Percentiles rank a stretch among this genome's conserved stretches.
Conservation (phyloP, 192 early-diverging fungal species). For the Mycoemilia scoparia region DNA sequence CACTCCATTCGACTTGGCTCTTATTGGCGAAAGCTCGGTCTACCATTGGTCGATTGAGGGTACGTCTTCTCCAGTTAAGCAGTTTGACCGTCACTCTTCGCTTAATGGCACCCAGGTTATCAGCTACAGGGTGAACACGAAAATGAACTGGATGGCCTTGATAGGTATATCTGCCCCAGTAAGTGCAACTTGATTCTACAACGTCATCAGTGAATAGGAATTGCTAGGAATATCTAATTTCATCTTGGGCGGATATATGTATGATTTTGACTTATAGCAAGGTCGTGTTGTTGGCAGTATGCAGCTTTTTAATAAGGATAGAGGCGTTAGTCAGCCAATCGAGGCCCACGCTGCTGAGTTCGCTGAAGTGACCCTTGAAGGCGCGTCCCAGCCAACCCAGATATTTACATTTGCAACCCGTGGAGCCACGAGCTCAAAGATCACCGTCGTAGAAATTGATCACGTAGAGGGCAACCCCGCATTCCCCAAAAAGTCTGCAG, state of each 20-base stretch:
- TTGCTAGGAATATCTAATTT: slow-evolving; percentile 1
- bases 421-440: slow-evolving; percentile 60
- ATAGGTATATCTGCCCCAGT: slow-evolving; percentile 87
- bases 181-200: no score
- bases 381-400: slow-evolving; percentile 51
- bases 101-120: slow-evolving; percentile 84
- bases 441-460: slow-evolving; percentile 94
- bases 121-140: slow-evolving; percentile 79
- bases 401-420: slow-evolving; percentile 89
- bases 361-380: slow-evolving; percentile 73
- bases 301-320: slow-evolving; percentile 91
- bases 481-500: slow-evolving; percentile 78
- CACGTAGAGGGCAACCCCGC: slow-evolving; percentile 79
- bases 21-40: slow-evolving; percentile 75
- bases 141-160: slow-evolving; percentile 87
- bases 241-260: no score
- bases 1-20: slow-evolving; percentile 58
- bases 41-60: slow-evolving; percentile 98
- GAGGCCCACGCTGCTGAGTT: slow-evolving; percentile 96
- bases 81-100: slow-evolving; percentile 82
- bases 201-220: slow-evolving; percentile 12
- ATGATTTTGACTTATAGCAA: no score
- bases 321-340: slow-evolving; percentile 78
- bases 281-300: slow-evolving; percentile 87
- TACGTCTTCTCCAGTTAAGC: slow-evolving; percentile 61